Evolutionary conservation across 768 basidiomycete genomes (phyloP).

Genomic region (Phlegmacium glaucopus): DNA sequence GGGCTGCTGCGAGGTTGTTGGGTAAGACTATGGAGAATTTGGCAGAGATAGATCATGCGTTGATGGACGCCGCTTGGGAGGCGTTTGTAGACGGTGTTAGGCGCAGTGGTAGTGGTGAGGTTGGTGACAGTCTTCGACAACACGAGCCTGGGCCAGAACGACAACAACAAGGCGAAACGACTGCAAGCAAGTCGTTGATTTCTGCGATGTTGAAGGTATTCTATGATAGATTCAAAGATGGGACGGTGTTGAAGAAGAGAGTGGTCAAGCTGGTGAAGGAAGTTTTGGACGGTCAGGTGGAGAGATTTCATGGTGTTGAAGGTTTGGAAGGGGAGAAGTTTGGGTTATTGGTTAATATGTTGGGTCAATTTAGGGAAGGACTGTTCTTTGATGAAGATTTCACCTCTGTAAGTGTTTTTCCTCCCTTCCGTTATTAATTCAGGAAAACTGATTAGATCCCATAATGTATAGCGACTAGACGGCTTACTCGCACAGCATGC

Average conservation of each 20-base stretch:
- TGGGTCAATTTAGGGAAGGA: conserved; percentile 49
- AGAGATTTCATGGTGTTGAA: conserved; percentile 8
- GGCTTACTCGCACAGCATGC: conserved; percentile 35
- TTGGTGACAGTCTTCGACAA: too few relatives aligned
- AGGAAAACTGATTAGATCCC: not conserved
- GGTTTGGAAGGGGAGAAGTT: not conserved
- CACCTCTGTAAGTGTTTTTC: conserved; percentile 36
- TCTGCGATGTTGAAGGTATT: conserved; percentile 46
- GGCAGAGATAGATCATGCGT: conserved; percentile 30
- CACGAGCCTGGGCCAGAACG: not conserved
- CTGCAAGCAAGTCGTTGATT: conserved; percentile 27
- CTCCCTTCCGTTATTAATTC: not conserved
- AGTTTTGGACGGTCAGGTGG: conserved; percentile 31
- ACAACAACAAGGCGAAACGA: conserved; percentile 13
- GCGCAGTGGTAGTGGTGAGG: conserved; percentile 7
- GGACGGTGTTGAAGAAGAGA: conserved; percentile 18
- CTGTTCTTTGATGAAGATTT: conserved; percentile 45
- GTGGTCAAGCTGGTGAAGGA: conserved; percentile 28
- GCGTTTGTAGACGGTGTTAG: conserved; percentile 31
- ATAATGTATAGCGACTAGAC: conserved; percentile 41
- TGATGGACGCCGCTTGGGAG: conserved; percentile 52
- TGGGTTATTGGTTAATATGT: conserved; percentile 36
- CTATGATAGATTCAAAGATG: conserved; percentile 34
- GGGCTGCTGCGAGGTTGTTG: conserved; percentile 39
- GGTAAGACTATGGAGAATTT: conserved; percentile 39